Percentiles rank a stretch among this genome's conserved stretches.
phyloP scores from a whole-genome alignment of 1,284 basidiomycete genomes.

The Schizophyllum commune region DNA sequence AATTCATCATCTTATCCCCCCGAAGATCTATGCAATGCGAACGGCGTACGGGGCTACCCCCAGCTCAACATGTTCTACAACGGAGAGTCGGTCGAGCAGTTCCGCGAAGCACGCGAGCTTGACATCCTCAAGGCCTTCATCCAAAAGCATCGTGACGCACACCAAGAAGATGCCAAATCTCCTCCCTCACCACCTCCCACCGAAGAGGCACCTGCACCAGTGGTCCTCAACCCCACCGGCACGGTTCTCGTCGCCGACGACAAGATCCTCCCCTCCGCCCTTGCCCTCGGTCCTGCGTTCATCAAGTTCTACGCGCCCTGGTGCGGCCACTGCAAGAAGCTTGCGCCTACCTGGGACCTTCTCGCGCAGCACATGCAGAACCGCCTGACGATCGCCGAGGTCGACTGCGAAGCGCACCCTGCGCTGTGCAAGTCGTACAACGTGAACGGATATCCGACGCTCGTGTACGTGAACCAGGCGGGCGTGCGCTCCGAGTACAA shows the following conservation, averaged over 20 bases:
- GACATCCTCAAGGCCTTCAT: constrained; percentile 42
- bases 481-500: constrained; percentile 59
- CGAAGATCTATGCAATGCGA: constrained; percentile 70
- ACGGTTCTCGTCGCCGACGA: constrained; percentile 48
- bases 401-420: constrained; percentile 77
- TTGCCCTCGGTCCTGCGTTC: constrained; percentile 62
- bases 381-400: constrained; percentile 70
- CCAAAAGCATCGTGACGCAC: constrained; percentile 4
- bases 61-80: constrained; percentile 71
- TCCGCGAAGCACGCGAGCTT: constrained; percentile 42
- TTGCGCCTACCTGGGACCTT: constrained; percentile 73
- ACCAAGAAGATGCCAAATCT: neutral
- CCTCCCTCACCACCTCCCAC: constrained; percentile 7
- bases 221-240: constrained; percentile 50
- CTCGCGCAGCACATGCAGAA: constrained; percentile 64
- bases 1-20: neutral
- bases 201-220: constrained; percentile 12
- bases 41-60: constrained; percentile 72
- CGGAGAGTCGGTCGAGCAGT: constrained; percentile 57
- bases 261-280: constrained; percentile 40
- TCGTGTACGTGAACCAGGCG: constrained; percentile 52
- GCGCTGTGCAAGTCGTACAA: constrained; percentile 57
- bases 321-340: constrained; percentile 91
- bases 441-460: constrained; percentile 74
- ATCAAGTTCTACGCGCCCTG: constrained; percentile 92